Percentiles rank a stretch among this genome's conserved stretches.
Evolutionary conservation across 768 basidiomycete genomes (phyloP).

Genomic region (Rhodotorula toruloides): DNA sequence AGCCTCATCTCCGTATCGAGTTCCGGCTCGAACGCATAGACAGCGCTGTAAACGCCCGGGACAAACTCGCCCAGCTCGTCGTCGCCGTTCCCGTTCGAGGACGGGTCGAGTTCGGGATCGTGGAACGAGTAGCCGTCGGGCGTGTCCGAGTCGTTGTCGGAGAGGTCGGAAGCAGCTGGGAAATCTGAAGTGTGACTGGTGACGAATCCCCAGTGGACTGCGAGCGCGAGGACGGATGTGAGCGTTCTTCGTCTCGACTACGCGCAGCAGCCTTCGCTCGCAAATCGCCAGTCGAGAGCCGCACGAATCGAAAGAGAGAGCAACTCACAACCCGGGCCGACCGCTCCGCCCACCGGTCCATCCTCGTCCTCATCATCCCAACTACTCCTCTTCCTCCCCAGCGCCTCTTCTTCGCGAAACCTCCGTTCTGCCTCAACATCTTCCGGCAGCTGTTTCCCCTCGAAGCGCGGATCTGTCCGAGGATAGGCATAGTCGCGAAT

Average conservation of each 20-base stretch:
- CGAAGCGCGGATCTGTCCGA: conserved; percentile 18
- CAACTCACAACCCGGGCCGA: not conserved
- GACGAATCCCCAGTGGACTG: conserved; percentile 39
- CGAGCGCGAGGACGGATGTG: not conserved
- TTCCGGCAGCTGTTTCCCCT: not conserved
- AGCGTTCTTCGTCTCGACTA: too few species aligned
- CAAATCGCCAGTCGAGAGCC: too few species aligned
- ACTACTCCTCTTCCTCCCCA: not conserved
- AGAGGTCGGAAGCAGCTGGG: not conserved
- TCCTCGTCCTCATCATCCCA: not conserved
- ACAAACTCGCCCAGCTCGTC: conserved; percentile 48
- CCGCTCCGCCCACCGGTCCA: not conserved
- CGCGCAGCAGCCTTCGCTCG: too few species aligned
- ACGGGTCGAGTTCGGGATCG: conserved; percentile 46
- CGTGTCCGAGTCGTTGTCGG: not conserved
- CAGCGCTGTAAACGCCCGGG: conserved; percentile 69
- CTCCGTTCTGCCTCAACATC: not conserved
- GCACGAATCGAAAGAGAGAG: too few species aligned
- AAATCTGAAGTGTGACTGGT: conserved; percentile 29
- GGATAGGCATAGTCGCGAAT: conserved; percentile 29
- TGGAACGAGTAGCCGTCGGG: conserved; percentile 35
- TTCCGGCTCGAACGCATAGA: conserved; percentile 74
- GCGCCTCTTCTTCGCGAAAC: not conserved
- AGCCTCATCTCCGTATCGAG: conserved; percentile 77
- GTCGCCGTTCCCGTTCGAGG: not conserved